These are phyloP conservation scores for Bertia moriformis DNA, from an alignment of 2,329 filamentous ascomycete species.

Conservation along the genomic window DNA sequence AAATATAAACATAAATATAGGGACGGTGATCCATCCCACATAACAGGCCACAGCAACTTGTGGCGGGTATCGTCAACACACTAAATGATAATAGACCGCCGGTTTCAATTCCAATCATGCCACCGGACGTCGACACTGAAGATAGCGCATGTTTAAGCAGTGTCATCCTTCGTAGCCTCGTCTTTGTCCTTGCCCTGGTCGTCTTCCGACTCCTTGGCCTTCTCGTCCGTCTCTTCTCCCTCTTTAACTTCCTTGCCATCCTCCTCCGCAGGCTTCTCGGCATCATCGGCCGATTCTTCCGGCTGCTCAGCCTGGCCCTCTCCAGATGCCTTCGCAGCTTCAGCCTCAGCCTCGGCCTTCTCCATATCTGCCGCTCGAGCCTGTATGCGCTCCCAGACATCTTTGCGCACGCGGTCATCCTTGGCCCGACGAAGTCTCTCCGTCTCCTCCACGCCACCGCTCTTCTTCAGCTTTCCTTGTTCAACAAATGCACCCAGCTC, in stretches of 20 bases:
- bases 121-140: too few relatives aligned
- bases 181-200: too few relatives aligned
- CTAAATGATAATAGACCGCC: too few relatives aligned
- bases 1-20: too few relatives aligned
- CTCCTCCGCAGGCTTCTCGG: background rate
- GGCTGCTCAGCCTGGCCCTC: background rate
- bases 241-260: background rate
- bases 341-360: background rate
- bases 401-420: conserved; percentile 72
- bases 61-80: too few relatives aligned
- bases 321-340: background rate
- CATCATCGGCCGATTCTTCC: background rate
- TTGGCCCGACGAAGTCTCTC: conserved; percentile 72
- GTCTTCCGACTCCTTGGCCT: too few relatives aligned
- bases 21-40: too few relatives aligned
- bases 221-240: too few relatives aligned
- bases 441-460: conserved; percentile 83
- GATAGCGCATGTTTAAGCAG: too few relatives aligned
- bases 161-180: too few relatives aligned
- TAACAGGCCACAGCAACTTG: too few relatives aligned
- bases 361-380: conserved; percentile 27
- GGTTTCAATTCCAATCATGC: too few relatives aligned
- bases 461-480: conserved; percentile 88
- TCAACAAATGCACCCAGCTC: conserved; percentile 76
- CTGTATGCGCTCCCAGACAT: conserved; percentile 59